Percentiles rank a stretch among this genome's conserved stretches.
Conservation (phyloP, 257 asterid genomes). For the Prunella vulgaris region DNA sequence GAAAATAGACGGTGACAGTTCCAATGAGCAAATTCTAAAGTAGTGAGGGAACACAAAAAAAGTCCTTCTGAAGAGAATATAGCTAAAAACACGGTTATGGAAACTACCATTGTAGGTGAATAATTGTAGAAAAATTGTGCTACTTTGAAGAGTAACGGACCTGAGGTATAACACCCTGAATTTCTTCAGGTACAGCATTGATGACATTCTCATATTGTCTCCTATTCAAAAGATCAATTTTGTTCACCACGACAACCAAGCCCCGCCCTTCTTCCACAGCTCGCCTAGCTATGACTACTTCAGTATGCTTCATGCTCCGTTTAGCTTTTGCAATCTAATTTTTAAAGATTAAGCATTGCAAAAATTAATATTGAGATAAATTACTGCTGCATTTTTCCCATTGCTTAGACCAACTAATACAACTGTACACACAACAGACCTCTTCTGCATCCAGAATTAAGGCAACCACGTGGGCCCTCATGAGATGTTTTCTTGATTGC, state of each 20-base stretch:
- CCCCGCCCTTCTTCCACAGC: conserved; percentile 96
- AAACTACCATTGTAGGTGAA: neutral
- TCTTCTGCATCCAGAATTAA: conserved; percentile 94
- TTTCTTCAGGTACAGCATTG: conserved; percentile 78
- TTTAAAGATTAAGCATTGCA: conserved; percentile 11
- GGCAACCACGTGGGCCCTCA: conserved; percentile 96
- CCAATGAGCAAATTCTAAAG: neutral
- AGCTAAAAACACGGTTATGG: neutral
- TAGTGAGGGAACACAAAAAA: neutral
- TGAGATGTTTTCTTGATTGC: conserved; percentile 93
- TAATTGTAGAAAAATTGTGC: neutral
- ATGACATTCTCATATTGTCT: conserved; percentile 53
- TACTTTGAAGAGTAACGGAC: conserved; percentile 27
- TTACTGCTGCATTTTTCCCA: neutral
- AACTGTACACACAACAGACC: conserved; percentile 41
- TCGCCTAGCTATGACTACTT: conserved; percentile 94
- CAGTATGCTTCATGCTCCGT: conserved; percentile 91
- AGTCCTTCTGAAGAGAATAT: neutral
- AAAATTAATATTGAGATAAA: neutral
- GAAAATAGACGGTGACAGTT: neutral
- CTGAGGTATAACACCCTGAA: conserved; percentile 94
- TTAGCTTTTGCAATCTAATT: conserved; percentile 59
- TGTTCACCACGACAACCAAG: conserved; percentile 82
- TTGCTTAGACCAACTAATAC: neutral
- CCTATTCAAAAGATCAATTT: conserved; percentile 80